phyloP scores from a whole-genome alignment of 495 filamentous ascomycete species.

The Talaromyces nanjingensis region DNA sequence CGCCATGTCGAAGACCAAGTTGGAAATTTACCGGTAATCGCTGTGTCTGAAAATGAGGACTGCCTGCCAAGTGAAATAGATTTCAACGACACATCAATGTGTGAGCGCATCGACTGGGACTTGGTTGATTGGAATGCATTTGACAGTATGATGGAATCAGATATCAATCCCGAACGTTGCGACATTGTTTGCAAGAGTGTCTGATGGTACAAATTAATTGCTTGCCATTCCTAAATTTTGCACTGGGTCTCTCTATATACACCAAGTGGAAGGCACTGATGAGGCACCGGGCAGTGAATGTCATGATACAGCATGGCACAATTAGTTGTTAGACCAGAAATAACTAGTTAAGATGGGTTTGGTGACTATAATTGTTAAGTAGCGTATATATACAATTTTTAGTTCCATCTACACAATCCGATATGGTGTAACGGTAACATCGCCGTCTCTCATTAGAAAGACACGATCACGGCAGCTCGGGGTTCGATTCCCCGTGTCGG shows the following conservation, averaged over 20 bases:
- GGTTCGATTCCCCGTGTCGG: constrained; percentile 12
- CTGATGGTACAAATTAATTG: not conserved
- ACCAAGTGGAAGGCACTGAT: not conserved
- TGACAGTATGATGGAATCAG: not conserved
- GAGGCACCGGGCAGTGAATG: not conserved
- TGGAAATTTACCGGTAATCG: not conserved
- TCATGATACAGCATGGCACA: not conserved
- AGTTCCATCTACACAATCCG: too few species aligned
- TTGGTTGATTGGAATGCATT: not conserved
- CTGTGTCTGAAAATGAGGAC: not conserved
- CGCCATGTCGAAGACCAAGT: not conserved
- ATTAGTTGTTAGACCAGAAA: not conserved
- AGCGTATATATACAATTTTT: too few species aligned
- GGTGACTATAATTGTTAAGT: too few species aligned
- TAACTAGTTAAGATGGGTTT: too few species aligned
- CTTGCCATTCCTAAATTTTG: not conserved
- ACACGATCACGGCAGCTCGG: constrained; percentile 8
- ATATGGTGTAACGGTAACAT: not conserved
- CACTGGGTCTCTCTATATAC: not conserved
- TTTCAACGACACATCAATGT: not conserved
- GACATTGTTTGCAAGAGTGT: not conserved
- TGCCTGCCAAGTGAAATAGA: not conserved
- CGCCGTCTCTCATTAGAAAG: not conserved
- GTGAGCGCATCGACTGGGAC: not conserved
- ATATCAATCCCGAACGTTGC: not conserved